These are phyloP conservation scores for Rhododendron ovatum DNA, from an alignment of 148 eudicot species.

Conservation along the genomic window DNA sequence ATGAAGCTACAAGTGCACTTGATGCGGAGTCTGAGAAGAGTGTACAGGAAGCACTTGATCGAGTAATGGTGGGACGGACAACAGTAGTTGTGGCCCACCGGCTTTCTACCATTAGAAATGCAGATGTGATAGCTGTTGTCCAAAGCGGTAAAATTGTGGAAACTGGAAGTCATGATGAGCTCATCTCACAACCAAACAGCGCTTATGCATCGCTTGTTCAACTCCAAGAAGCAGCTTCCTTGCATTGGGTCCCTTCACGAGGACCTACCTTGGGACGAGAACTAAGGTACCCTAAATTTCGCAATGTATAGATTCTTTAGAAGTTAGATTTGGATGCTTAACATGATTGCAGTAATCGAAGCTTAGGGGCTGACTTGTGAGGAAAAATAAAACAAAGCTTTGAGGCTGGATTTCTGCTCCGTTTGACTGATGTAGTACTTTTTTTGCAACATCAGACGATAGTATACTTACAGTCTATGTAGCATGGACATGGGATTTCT, in stretches of 20 bases:
- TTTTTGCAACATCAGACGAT: neutral
- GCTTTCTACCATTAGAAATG: constrained; percentile 87
- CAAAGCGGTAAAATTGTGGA: constrained; percentile 84
- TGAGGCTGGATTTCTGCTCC: neutral
- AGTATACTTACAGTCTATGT: no score
- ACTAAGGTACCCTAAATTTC: constrained; percentile 41
- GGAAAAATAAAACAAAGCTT: no score
- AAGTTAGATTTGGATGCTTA: no score
- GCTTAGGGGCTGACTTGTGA: no score
- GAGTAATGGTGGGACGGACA: constrained; percentile 97
- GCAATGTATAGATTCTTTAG: neutral
- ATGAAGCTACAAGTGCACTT: constrained; percentile 98
- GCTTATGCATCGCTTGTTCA: constrained; percentile 77
- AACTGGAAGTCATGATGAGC: constrained; percentile 91
- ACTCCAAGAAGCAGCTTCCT: constrained; percentile 71
- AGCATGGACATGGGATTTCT: no score
- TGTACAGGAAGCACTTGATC: constrained; percentile 96
- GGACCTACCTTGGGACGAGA: constrained; percentile 46
- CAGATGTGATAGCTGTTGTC: constrained; percentile 87
- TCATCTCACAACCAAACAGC: constrained; percentile 62
- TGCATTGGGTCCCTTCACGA: constrained; percentile 41
- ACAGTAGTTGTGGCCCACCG: constrained; percentile 93
- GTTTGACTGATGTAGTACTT: neutral
- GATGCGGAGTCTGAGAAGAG: constrained; percentile 97
- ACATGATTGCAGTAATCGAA: no score